Evolutionary conservation across 176 grass and related monocot species (phyloP), one percentile per base, ranked within the genome.

Genomic region (Areca catechu): DNA sequence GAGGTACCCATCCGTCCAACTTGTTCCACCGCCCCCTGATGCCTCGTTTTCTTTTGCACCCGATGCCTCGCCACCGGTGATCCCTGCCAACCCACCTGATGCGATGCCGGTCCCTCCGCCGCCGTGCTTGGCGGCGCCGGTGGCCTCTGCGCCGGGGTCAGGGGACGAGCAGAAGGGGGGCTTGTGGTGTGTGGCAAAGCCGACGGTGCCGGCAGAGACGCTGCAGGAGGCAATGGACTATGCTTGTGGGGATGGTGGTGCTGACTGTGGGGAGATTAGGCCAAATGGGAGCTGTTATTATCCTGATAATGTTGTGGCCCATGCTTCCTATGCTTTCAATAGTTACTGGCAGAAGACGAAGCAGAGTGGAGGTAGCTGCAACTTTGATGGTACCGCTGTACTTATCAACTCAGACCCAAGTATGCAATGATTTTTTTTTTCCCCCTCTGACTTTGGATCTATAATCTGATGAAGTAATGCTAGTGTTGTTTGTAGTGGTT

Each of bases 141-240:
- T 24, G 29, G 50, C 68, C 3, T 67, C 73, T 5, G 28, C 73
- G 3, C 79, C 72, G 9, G 58, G 19, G 50, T 61, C 67, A 19
- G 19, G 50, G 17, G 65, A 30, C 21, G 50, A 55, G 5, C 60
- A 34, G 5, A 49, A 5, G 0, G 63, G 27, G 1, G 73, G 79
- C 10, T 50, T 63, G 20, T 82, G 80, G 80, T 77, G 80, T 3
- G 73, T 82, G 19, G 73, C 73, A 5, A 82, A 82, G 68, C 73
- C 80, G 1, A 77, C 73, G 1, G 80, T 77, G 3, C 73, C 62
- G 5, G 24, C 23, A 53, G 79, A 77, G n/a, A 72, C 24, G 34
- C 62, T 82, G 73, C 79, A 72, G 51, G 67, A 77, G 24, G 73
- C 79, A 4, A 82, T 82, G 79, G 74, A 82, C 28, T 82, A 52